Evolutionary conservation across 2,329 filamentous ascomycete species (phyloP).

Genomic region (Acarospora socialis): DNA sequence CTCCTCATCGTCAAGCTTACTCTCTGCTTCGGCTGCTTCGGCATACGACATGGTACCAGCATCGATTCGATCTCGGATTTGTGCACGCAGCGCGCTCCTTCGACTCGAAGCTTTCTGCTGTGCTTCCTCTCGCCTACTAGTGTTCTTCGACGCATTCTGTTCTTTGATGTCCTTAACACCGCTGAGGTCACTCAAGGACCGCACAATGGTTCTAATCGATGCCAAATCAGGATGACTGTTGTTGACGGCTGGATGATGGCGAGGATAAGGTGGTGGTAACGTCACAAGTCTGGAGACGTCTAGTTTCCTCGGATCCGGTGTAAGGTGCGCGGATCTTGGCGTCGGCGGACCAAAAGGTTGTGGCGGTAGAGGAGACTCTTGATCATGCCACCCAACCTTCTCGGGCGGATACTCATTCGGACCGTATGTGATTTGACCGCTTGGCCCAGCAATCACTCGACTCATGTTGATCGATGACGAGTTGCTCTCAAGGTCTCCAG

Average conservation of each 20-base stretch:
- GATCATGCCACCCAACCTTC: slow-evolving; percentile 42
- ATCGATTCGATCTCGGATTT: neutral
- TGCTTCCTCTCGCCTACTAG: slow-evolving; percentile 28
- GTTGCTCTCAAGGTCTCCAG: no score
- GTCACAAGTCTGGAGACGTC: slow-evolving; percentile 90
- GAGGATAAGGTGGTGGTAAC: slow-evolving; percentile 81
- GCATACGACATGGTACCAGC: neutral
- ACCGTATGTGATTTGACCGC: slow-evolving; percentile 29
- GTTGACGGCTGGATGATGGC: slow-evolving; percentile 89
- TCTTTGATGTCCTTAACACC: slow-evolving; percentile 58
- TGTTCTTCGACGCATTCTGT: slow-evolving; percentile 17
- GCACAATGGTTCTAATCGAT: slow-evolving; percentile 58
- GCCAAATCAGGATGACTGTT: slow-evolving; percentile 89
- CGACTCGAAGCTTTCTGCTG: slow-evolving; percentile 42
- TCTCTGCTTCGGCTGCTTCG: slow-evolving; percentile 46
- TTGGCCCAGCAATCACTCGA: slow-evolving; percentile 12
- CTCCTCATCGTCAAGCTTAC: slow-evolving; percentile 60
- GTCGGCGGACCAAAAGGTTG: slow-evolving; percentile 17
- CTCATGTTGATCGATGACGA: no score
- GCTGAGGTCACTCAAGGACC: slow-evolving; percentile 56
- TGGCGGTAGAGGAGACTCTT: slow-evolving; percentile 13
- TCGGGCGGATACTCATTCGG: slow-evolving; percentile 50
- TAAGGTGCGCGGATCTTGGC: slow-evolving; percentile 26
- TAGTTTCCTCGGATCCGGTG: slow-evolving; percentile 42
- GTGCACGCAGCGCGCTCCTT: slow-evolving; percentile 31